Evolutionary conservation across 225 moss, liverwort and hornwort species (phyloP).

Genomic region (Sphagnum tenellum): DNA sequence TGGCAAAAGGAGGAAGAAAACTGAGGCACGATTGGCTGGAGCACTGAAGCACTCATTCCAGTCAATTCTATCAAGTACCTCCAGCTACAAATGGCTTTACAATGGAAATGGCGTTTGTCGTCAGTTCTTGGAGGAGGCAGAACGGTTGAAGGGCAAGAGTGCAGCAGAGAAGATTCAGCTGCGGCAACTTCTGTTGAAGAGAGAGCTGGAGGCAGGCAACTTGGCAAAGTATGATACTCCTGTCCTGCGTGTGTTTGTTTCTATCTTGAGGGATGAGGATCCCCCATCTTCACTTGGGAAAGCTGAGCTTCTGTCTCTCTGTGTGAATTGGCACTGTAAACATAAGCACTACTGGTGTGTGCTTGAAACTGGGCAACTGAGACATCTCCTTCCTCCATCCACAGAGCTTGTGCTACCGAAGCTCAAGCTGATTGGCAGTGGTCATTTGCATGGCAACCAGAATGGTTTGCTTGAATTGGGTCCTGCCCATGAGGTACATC

Average conservation of each 20-base stretch:
- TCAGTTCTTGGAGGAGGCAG: constrained; percentile 26
- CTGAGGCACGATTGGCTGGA: background rate
- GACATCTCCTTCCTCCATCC: too few species aligned
- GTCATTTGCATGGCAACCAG: too few species aligned
- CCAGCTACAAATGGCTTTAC: constrained; percentile 32
- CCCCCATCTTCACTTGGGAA: constrained; percentile 21
- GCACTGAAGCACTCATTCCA: constrained; percentile 3
- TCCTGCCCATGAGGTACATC: too few species aligned
- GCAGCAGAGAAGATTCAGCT: constrained; percentile 16
- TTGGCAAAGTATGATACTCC: constrained; percentile 22
- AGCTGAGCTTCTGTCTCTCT: constrained; percentile 23
- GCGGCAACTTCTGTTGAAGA: constrained; percentile 14
- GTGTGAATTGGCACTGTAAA: constrained; percentile 39
- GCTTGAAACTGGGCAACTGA: constrained; percentile 13
- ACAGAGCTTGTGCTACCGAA: background rate
- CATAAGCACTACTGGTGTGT: constrained; percentile 25
- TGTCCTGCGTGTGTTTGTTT: constrained; percentile 29
- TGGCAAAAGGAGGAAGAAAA: background rate
- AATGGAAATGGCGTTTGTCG: constrained; percentile 8
- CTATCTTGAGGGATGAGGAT: constrained; percentile 28
- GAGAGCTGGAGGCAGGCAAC: constrained; percentile 22
- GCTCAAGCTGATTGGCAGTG: too few species aligned
- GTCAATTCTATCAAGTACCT: constrained; percentile 13
- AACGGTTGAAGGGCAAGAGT: constrained; percentile 15
- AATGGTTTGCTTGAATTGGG: too few species aligned